Conservation (phyloP, 2,329 filamentous ascomycete species). For the Ilyonectria robusta region DNA sequence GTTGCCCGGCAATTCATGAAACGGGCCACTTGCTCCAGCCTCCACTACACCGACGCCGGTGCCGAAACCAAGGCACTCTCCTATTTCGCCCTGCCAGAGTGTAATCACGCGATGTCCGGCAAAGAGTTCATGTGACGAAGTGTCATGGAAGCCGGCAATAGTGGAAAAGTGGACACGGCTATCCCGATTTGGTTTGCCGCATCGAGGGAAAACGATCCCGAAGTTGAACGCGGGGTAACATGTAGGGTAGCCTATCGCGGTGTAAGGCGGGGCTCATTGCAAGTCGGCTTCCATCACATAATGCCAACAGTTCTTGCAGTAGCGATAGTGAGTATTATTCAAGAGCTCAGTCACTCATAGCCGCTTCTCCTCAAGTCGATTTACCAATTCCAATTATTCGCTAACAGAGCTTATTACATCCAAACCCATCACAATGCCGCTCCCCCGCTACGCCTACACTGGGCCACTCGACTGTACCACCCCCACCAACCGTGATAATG, state of each 20-base stretch:
- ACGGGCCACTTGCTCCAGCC: not conserved
- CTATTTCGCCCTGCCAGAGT: not conserved
- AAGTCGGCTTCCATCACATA: not conserved
- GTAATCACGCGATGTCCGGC: not conserved
- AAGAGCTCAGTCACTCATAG: not conserved
- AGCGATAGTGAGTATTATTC: not conserved
- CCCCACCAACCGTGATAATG: constrained; percentile 14
- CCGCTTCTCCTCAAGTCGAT: too few relatives aligned
- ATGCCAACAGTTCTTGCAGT: not conserved
- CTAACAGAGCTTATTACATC: not conserved
- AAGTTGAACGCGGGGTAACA: not conserved
- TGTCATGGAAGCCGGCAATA: not conserved
- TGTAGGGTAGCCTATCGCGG: not conserved
- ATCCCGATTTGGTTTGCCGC: not conserved
- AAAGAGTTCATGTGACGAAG: not conserved
- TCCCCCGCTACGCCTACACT: constrained; percentile 38
- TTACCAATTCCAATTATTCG: not conserved
- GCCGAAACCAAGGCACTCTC: not conserved
- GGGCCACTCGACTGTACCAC: constrained; percentile 39
- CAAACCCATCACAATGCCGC: constrained; percentile 12
- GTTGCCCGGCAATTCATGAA: not conserved
- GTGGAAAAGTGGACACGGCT: not conserved
- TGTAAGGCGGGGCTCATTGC: not conserved
- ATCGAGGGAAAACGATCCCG: not conserved
- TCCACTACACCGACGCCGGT: not conserved